Base-by-base conservation (phyloP, 768 basidiomycete species). In the Pluteus cervinus region DNA sequence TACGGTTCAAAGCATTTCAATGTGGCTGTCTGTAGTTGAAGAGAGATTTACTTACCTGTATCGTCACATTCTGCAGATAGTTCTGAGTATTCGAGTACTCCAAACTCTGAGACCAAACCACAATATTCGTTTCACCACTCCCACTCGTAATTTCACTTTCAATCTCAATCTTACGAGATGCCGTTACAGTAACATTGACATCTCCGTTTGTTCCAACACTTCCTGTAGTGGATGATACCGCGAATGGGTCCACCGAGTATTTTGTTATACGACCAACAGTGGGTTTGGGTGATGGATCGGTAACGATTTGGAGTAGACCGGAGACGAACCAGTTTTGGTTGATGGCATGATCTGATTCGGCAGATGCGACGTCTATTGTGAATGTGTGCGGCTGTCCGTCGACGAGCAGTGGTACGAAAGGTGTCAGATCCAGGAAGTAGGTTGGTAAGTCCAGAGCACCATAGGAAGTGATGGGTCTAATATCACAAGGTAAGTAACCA, bases 261-360 rank as follows among this genome's bases (percentile, higher is more conserved):
- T 49, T 47, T 0, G 69, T 77, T 40, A 88, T 84, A 20, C 63
- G 68, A 20, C 86, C 86, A 1, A 75, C 84, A 2, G 86, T 87
- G 3, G 66, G 81, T 29, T 55, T 50, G 1, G 65, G 57, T 21
- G 84, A 83, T 6, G 74, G 55, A 51, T 86, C 81, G 1, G 75
- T 77, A 42, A 80, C 56, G 32, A 85, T 78, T 53, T 88, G 84
- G 5, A 89, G 56, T 4, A 65, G 46, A 1, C 82, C 86, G 3
- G 83, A 85, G 18, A 87, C 75, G 50, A 75, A 84, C 87, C 86
- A 89, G 51, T 86, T 87, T 43, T 73, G 67, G 35, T 81, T 70
- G 49, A 82, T 75, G n/a, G 65, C 58, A 41, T 80, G 81, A 48
- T 80, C 66, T 5, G 47, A 43, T 54, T 89, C 81, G 12, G 79